A percentile compares a stretch with the other conserved stretches of the same genome.
phyloP scores from a whole-genome alignment of 768 basidiomycete genomes.

The Amanita polypyramis region DNA sequence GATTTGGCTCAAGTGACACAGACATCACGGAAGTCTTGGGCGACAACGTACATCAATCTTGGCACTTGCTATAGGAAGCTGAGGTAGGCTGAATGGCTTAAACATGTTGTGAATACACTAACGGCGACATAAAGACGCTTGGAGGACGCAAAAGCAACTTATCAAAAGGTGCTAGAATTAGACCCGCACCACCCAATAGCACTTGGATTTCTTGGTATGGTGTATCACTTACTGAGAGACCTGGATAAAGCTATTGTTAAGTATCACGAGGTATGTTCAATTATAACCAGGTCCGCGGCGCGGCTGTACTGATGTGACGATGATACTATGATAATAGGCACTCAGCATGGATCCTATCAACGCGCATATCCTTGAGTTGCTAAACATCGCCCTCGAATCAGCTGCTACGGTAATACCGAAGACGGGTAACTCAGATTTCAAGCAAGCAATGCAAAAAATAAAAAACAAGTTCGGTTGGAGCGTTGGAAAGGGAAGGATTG shows the following conservation, averaged over 20 bases:
- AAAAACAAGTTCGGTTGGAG: conserved; percentile 22
- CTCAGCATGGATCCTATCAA: conserved; percentile 80
- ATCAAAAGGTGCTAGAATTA: conserved; percentile 73
- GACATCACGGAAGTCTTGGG: conserved; percentile 77
- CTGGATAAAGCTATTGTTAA: conserved; percentile 75
- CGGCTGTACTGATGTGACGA: neutral
- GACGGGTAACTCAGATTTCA: conserved; percentile 17
- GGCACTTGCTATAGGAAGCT: conserved; percentile 83
- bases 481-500: conserved; percentile 21
- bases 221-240: conserved; percentile 66
- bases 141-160: conserved; percentile 62
- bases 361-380: conserved; percentile 66
- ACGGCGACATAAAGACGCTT: conserved; percentile 24
- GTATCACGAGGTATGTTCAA: conserved; percentile 74
- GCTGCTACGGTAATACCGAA: conserved; percentile 15
- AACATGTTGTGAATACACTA: neutral
- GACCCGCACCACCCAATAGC: conserved; percentile 79
- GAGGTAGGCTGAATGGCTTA: conserved; percentile 34
- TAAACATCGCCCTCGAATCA: conserved; percentile 71
- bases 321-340: conserved; percentile 30
- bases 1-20: conserved; percentile 80
- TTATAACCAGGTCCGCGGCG: neutral
- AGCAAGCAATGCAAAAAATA: conserved; percentile 18
- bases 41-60: conserved; percentile 84
- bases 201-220: conserved; percentile 83